These are phyloP conservation scores for Baudoinia panamericana DNA, from an alignment of 495 filamentous ascomycete species.

Conservation along the genomic window DNA sequence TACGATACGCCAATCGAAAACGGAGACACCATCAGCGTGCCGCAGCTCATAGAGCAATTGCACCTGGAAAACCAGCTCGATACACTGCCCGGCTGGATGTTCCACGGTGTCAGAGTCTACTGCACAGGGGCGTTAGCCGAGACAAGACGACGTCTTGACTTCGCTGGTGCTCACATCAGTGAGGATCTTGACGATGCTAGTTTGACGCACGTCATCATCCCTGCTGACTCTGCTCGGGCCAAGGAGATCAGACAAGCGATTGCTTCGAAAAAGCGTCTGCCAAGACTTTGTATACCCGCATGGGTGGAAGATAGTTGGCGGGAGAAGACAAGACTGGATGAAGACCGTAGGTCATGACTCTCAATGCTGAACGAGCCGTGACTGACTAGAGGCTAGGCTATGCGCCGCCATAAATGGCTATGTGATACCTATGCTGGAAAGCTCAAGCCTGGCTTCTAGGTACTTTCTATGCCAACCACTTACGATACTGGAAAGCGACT, in stretches of 20 bases:
- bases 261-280: conserved; percentile 36
- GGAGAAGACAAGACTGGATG: conserved; percentile 67
- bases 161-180: conserved; percentile 47
- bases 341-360: conserved; percentile 39
- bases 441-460: too few species aligned
- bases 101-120: conserved; percentile 46
- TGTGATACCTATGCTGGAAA: background rate
- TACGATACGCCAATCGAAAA: background rate
- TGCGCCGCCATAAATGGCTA: conserved; percentile 2
- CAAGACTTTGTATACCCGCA: conserved; percentile 52
- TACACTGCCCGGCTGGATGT: conserved; percentile 50
- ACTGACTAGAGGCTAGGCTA: conserved; percentile 10
- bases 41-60: conserved; percentile 44
- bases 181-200: conserved; percentile 35
- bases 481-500: too few species aligned
- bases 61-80: conserved; percentile 40
- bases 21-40: conserved; percentile 30
- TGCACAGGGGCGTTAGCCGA: conserved; percentile 30
- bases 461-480: too few species aligned
- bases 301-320: conserved; percentile 77
- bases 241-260: conserved; percentile 32
- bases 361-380: background rate
- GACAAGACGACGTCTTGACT: conserved; percentile 40
- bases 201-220: conserved; percentile 56
- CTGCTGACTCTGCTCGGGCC: conserved; percentile 27